These are phyloP conservation scores for Paecilomyces formosus DNA, from an alignment of 2,329 filamentous ascomycete species.

Conservation along the genomic window DNA sequence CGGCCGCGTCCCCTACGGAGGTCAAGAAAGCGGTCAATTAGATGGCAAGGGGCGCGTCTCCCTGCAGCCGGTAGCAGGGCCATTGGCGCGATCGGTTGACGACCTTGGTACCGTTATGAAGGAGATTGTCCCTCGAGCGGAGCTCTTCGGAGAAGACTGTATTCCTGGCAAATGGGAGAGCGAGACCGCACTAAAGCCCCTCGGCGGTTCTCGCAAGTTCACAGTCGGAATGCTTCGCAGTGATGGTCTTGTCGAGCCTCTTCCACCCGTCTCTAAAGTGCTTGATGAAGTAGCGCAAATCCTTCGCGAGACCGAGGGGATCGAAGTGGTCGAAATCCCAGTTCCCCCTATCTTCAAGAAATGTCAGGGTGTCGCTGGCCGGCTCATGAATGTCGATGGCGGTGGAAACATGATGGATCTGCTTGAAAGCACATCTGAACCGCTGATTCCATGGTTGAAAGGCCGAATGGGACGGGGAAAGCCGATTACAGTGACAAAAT, in stretches of 20 bases:
- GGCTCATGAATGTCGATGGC: slow-evolving; percentile 53
- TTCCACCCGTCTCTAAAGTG: slow-evolving; percentile 33
- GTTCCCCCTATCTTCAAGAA: slow-evolving; percentile 46
- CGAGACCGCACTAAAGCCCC: not conserved
- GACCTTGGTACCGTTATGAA: slow-evolving; percentile 43
- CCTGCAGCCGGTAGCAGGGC: slow-evolving; percentile 42
- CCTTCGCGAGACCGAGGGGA: slow-evolving; percentile 28
- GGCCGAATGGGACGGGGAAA: slow-evolving; percentile 44
- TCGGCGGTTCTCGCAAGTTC: slow-evolving; percentile 10
- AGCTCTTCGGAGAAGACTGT: slow-evolving; percentile 45
- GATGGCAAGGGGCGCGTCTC: slow-evolving; percentile 43
- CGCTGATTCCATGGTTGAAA: slow-evolving; percentile 54
- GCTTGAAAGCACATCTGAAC: slow-evolving; percentile 49
- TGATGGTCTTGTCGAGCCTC: slow-evolving; percentile 28
- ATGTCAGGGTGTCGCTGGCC: slow-evolving; percentile 50
- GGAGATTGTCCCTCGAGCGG: slow-evolving; percentile 44
- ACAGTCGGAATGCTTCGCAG: slow-evolving; percentile 36
- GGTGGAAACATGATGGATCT: slow-evolving; percentile 49
- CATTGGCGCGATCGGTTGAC: slow-evolving; percentile 30
- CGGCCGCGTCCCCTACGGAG: slow-evolving; percentile 42
- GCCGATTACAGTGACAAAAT: slow-evolving; percentile 39
- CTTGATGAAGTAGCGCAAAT: slow-evolving; percentile 30
- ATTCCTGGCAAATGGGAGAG: slow-evolving; percentile 35
- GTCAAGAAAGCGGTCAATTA: slow-evolving; percentile 42
- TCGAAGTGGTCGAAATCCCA: slow-evolving; percentile 54